Conservation (phyloP, 2,329 filamentous ascomycete genomes). For the Xylariaceae sp. region DNA sequence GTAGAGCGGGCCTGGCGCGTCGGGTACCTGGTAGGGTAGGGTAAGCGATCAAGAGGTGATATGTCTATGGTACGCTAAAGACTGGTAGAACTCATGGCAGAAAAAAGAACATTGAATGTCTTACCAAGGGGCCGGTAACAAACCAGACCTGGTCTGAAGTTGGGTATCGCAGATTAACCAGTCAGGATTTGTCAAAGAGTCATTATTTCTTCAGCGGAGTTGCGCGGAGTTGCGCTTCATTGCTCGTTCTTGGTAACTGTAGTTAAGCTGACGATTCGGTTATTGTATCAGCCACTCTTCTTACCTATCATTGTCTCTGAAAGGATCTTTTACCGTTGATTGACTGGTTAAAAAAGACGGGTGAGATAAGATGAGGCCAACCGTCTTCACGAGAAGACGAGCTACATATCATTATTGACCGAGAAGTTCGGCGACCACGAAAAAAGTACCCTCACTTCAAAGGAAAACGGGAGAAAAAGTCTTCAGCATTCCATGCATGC, state of each 20-base stretch:
- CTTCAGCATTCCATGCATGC: slow-evolving; percentile 12
- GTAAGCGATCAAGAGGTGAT: too few relatives aligned
- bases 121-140: neutral
- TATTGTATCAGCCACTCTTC: too few relatives aligned
- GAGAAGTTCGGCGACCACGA: slow-evolving; percentile 18
- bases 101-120: neutral
- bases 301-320: too few relatives aligned
- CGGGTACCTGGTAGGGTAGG: neutral
- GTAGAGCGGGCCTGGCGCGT: neutral
- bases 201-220: too few relatives aligned
- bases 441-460: neutral
- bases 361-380: too few relatives aligned
- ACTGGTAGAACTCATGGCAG: neutral
- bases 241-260: too few relatives aligned
- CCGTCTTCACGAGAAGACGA: neutral
- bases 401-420: slow-evolving; percentile 4
- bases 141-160: neutral
- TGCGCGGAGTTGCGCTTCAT: too few relatives aligned
- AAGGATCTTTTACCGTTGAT: neutral
- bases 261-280: too few relatives aligned
- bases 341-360: neutral
- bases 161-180: too few relatives aligned
- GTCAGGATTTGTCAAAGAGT: too few relatives aligned
- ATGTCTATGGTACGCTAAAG: neutral
- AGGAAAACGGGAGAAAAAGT: neutral